phyloP scores from a whole-genome alignment of 495 filamentous ascomycete genomes.

The Geopyxis carbonaria region DNA sequence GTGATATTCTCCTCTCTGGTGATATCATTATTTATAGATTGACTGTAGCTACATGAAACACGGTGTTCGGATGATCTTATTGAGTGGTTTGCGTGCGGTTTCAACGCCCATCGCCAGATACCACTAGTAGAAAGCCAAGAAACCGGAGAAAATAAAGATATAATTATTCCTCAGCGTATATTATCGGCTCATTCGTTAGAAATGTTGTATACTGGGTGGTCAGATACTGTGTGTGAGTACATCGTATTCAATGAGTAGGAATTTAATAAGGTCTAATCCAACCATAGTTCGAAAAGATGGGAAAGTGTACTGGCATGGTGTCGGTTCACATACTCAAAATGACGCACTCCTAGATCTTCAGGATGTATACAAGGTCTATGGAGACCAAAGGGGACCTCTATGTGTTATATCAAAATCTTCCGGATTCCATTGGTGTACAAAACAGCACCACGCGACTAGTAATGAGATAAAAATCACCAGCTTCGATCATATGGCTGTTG shows the following conservation, averaged over 20 bases:
- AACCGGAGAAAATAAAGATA: constrained; percentile 7
- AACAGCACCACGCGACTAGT: neutral
- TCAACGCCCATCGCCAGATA: neutral
- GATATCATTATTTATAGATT: no score
- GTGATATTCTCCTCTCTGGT: no score
- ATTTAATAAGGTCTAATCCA: neutral
- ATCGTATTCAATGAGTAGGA: neutral
- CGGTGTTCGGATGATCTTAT: no score
- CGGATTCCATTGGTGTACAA: neutral
- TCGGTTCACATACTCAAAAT: neutral
- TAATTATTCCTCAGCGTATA: constrained; percentile 10
- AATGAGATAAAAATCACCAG: neutral
- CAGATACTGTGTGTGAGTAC: constrained; percentile 14
- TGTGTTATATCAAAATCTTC: neutral
- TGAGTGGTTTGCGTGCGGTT: neutral
- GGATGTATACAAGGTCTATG: neutral
- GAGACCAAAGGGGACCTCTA: neutral
- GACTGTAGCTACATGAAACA: no score
- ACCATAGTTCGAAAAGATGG: neutral
- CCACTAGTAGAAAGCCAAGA: neutral
- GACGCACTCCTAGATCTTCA: neutral
- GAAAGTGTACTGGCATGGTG: neutral
- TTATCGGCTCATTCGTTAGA: constrained; percentile 6
- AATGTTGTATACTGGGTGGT: constrained; percentile 17
- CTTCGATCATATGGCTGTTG: constrained; percentile 10